A percentile compares a stretch with the other conserved stretches of the same genome.
phyloP scores from a whole-genome alignment of 768 basidiomycete genomes.

The Gyrodon lividus region DNA sequence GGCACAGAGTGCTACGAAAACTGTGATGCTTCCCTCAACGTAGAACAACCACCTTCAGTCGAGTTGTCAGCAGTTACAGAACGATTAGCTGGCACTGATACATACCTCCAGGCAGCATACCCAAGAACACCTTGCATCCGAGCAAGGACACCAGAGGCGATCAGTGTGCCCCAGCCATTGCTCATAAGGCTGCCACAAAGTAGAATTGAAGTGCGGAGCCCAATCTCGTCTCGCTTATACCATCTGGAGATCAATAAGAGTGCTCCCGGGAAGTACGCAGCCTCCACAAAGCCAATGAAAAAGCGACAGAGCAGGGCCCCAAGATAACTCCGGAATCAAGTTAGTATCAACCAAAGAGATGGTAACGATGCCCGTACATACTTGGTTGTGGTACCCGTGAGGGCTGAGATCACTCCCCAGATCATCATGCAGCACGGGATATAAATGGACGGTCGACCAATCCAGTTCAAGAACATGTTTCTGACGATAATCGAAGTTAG shows the following conservation, averaged over 20 bases:
- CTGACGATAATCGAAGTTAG: no score
- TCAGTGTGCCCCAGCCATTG: constrained; percentile 46
- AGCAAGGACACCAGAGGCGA: constrained; percentile 43
- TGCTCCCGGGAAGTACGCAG: constrained; percentile 28
- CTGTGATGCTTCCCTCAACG: constrained; percentile 32
- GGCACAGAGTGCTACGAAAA: constrained; percentile 33
- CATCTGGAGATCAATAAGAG: constrained; percentile 37
- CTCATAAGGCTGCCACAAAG: constrained; percentile 40
- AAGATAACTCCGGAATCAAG: constrained; percentile 14
- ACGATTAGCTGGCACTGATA: background rate
- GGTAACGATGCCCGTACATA: no score
- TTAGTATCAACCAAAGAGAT: no score
- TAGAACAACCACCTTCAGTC: constrained; percentile 23
- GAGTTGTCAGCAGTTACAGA: background rate
- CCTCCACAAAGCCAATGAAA: constrained; percentile 41
- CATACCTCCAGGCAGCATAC: constrained; percentile 38
- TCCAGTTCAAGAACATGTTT: no score
- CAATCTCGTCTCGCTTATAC: constrained; percentile 41
- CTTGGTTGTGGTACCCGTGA: no score
- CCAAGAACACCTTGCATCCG: constrained; percentile 42
- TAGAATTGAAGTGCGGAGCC: constrained; percentile 34
- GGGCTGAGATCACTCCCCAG: no score
- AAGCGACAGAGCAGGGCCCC: constrained; percentile 37
- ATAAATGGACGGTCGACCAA: no score
- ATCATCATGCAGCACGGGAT: no score